Evolutionary conservation across 23 red algal species (phyloP).

Genomic region (Gracilaria caudata): DNA sequence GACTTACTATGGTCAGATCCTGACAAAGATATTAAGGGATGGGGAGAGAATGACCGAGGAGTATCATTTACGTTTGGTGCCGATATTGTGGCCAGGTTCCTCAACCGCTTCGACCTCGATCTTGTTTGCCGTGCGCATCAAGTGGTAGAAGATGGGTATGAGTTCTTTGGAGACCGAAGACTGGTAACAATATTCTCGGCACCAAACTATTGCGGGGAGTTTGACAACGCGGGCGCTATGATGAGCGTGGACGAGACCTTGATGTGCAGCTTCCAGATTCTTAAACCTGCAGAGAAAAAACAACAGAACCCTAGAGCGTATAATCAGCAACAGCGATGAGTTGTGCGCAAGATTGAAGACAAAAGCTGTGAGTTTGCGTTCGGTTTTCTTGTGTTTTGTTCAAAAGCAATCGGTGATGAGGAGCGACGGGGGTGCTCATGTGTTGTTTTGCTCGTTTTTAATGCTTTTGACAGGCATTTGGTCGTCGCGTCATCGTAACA

Average conservation of each 20-base stretch:
- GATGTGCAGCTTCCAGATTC: slow-evolving; percentile 97
- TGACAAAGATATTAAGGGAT: slow-evolving; percentile 97
- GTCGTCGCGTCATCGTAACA: slow-evolving; percentile 30
- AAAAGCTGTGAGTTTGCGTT: slow-evolving; percentile 37
- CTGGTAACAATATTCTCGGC: slow-evolving; percentile 99
- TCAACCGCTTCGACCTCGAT: slow-evolving; percentile 95
- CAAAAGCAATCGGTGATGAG: slow-evolving; percentile 11
- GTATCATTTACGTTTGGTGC: slow-evolving; percentile 99
- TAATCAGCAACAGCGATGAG: slow-evolving; percentile 63
- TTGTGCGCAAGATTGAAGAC: not conserved
- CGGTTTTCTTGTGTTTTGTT: slow-evolving; percentile 20
- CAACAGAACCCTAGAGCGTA: slow-evolving; percentile 38
- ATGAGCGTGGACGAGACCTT: slow-evolving; percentile 99
- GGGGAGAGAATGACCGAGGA: slow-evolving; percentile 99
- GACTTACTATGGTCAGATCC: slow-evolving; percentile 98
- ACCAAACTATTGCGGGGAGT: slow-evolving; percentile 99
- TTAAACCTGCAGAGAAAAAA: slow-evolving; percentile 97
- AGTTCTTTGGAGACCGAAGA: slow-evolving; percentile 95
- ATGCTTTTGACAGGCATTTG: slow-evolving; percentile 32
- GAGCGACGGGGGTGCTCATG: not conserved
- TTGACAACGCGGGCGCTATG: slow-evolving; percentile 99
- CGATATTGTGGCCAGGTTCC: slow-evolving; percentile 94
- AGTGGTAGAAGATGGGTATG: slow-evolving; percentile 98
- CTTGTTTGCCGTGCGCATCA: slow-evolving; percentile 99
- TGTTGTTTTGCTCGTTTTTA: slow-evolving; percentile 19